A percentile compares a stretch with the other conserved stretches of the same genome.
These are phyloP conservation scores for Cladosporium sp. DNA, from an alignment of 2,329 filamentous ascomycete genomes.

Conservation along the genomic window DNA sequence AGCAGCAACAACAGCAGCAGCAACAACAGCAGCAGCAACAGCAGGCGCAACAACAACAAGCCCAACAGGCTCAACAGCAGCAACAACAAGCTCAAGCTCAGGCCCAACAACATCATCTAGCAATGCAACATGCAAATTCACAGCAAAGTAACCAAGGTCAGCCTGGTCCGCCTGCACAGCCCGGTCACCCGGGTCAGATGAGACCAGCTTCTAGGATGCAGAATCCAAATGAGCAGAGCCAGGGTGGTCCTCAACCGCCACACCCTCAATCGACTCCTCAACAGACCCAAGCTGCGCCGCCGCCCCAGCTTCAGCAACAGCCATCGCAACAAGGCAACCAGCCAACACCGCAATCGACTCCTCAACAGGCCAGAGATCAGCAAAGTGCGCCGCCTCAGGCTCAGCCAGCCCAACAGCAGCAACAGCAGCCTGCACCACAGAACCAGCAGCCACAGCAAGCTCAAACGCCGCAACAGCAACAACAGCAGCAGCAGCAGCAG, in stretches of 20 bases:
- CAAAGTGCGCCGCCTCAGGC: slow-evolving; percentile 33
- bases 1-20: slow-evolving; percentile 12
- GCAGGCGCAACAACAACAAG: slow-evolving; percentile 22
- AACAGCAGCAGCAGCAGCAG: slow-evolving; percentile 45
- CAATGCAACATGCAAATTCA: slow-evolving; percentile 46
- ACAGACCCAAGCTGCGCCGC: slow-evolving; percentile 24
- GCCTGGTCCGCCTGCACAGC: slow-evolving; percentile 36
- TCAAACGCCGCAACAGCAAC: slow-evolving; percentile 29
- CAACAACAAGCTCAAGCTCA: slow-evolving; percentile 28
- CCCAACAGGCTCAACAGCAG: slow-evolving; percentile 21
- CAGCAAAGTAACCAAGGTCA: slow-evolving; percentile 48
- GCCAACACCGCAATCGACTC: slow-evolving; percentile 14
- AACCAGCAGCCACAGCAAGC: slow-evolving; percentile 13
- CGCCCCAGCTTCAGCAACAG: slow-evolving; percentile 33
- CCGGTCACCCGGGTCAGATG: slow-evolving; percentile 34
- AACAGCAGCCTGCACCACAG: slow-evolving; percentile 23
- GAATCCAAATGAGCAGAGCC: slow-evolving; percentile 29
- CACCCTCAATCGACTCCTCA: slow-evolving; percentile 22
- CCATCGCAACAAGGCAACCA: slow-evolving; percentile 19
- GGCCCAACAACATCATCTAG: slow-evolving; percentile 33
- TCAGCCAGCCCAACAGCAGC: slow-evolving; percentile 21
- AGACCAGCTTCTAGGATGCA: slow-evolving; percentile 37
- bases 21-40: slow-evolving; percentile 18
- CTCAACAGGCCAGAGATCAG: slow-evolving; percentile 28
- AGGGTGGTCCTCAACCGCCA: slow-evolving; percentile 12